Evolutionary conservation across 345 rosid species (phyloP).

Genomic region (Trapa bicornis): DNA sequence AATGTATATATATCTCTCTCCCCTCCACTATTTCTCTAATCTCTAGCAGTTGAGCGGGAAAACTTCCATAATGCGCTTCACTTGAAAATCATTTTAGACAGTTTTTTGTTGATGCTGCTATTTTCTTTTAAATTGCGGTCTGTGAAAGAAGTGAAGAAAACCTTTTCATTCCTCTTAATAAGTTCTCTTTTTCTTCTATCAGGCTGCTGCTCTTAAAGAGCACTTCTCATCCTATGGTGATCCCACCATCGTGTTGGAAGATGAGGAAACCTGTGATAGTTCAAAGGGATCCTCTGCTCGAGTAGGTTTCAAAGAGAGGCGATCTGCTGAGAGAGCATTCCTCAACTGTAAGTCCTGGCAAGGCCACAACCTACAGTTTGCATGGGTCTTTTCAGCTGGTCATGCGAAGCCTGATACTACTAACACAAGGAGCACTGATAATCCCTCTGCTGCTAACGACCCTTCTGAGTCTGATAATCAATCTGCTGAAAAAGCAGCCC

Average conservation of each 20-base stretch:
- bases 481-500: conserved; percentile 19
- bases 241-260: conserved; percentile 56
- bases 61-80: neutral
- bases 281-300: conserved; percentile 32
- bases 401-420: neutral
- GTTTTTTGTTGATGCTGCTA: too few relatives aligned
- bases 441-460: conserved; percentile 14
- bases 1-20: conserved; percentile 31
- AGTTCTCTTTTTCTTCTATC: conserved; percentile 1
- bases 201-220: conserved; percentile 61
- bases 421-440: conserved; percentile 1
- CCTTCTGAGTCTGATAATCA: conserved; percentile 15
- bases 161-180: neutral
- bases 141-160: neutral
- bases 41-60: too few relatives aligned
- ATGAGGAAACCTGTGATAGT: conserved; percentile 22
- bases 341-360: conserved; percentile 67
- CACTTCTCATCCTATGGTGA: conserved; percentile 70
- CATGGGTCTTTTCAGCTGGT: conserved; percentile 40
- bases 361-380: conserved; percentile 55
- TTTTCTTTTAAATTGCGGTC: neutral
- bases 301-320: conserved; percentile 46
- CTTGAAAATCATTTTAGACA: neutral
- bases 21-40: conserved; percentile 8
- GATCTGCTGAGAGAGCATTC: conserved; percentile 76